Conservation (phyloP, 2,329 filamentous ascomycete genomes). For the Hymenoscyphus salicellus region DNA sequence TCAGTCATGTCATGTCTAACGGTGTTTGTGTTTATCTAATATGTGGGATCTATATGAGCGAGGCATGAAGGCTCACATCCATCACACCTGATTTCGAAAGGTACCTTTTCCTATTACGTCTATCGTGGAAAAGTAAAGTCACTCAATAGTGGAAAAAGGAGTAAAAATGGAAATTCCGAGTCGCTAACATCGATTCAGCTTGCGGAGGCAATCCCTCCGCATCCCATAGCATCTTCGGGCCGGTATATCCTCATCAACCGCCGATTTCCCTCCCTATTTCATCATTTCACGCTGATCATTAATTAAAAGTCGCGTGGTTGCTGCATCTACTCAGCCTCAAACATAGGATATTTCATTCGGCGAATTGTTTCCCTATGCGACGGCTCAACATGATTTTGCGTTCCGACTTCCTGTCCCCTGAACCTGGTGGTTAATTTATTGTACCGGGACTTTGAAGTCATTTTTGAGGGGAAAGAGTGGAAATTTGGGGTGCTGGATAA, state of each 20-base stretch:
- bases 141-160: neutral
- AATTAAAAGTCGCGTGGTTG: neutral
- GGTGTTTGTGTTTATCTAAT: too few species aligned
- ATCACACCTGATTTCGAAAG: too few species aligned
- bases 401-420: neutral
- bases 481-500: neutral
- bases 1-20: too few species aligned
- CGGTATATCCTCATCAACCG: neutral
- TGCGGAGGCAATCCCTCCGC: neutral
- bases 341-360: neutral
- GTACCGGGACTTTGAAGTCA: neutral
- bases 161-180: neutral
- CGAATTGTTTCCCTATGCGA: neutral
- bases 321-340: conserved; percentile 10
- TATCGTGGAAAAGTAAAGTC: neutral
- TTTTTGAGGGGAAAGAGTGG: neutral
- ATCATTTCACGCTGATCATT: neutral
- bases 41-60: too few species aligned
- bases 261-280: neutral
- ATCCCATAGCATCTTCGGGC: neutral
- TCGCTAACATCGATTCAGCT: neutral
- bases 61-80: too few species aligned
- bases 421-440: neutral
- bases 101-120: too few species aligned
- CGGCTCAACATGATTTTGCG: neutral